Evolutionary conservation across 1,284 basidiomycete genomes (phyloP).

Genomic region (Neolentinus lepideus): DNA sequence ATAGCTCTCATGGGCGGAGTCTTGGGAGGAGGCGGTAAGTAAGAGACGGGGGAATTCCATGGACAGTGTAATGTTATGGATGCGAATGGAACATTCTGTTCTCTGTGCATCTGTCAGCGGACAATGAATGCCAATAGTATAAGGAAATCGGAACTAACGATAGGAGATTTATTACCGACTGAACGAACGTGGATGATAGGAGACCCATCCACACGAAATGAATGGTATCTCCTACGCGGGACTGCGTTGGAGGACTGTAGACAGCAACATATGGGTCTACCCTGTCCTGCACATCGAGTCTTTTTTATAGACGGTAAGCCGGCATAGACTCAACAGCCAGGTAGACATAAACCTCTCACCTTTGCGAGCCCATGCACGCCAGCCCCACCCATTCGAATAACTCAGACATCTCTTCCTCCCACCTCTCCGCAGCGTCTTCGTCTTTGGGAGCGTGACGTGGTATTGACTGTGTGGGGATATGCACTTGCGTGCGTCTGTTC

Average conservation of each 20-base stretch:
- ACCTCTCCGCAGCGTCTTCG: slow-evolving; percentile 35
- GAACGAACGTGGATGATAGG: slow-evolving; percentile 41
- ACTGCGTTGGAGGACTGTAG: slow-evolving; percentile 37
- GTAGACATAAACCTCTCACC: slow-evolving; percentile 20
- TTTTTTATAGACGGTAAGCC: slow-evolving; percentile 15
- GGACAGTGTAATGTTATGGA: slow-evolving; percentile 21
- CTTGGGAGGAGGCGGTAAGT: slow-evolving; percentile 26
- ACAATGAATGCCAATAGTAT: too few relatives aligned
- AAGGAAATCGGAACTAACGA: background rate
- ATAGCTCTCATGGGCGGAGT: slow-evolving; percentile 30
- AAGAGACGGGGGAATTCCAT: slow-evolving; percentile 35
- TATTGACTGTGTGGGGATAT: slow-evolving; percentile 27
- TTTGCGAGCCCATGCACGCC: slow-evolving; percentile 38
- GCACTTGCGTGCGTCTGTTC: slow-evolving; percentile 12
- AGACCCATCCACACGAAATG: slow-evolving; percentile 56
- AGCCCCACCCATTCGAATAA: slow-evolving; percentile 70
- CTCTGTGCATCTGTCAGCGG: background rate
- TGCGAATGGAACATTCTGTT: background rate
- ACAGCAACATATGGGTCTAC: slow-evolving; percentile 39
- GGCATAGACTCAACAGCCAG: background rate
- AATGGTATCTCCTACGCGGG: slow-evolving; percentile 34
- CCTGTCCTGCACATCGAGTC: slow-evolving; percentile 30
- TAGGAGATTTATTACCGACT: slow-evolving; percentile 33
- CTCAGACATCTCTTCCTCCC: slow-evolving; percentile 33
- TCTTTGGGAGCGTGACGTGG: slow-evolving; percentile 14